Evolutionary conservation across 306 rosid genomes (phyloP), one percentile per base, ranked within the genome.

Genomic region (Citrullus colocynthis): DNA sequence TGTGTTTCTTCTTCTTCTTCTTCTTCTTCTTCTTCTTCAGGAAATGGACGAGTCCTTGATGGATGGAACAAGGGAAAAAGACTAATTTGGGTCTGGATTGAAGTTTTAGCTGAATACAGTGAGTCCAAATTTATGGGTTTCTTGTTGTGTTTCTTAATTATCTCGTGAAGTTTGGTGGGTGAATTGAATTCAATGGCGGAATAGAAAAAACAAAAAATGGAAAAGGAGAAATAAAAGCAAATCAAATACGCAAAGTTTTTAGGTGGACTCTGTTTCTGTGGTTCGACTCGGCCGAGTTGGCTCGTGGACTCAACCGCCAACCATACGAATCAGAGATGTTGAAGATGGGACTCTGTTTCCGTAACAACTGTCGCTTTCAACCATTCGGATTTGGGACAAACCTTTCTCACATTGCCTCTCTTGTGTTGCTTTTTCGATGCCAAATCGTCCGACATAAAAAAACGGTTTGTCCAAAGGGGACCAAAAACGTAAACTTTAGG

Each of bases 111-210:
- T 21, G 16, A 30, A 16, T 48, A n/a, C 36, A 45, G 41, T 12
- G 59, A 49, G 77, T 16, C 60, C 28, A 15, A 36, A 71, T 48
- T 45, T 6, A 72, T 28, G 55, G 76, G 77, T 72, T 24, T 72
- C 30, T 67, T 67, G 74, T 10, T 41, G 74, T 67, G 14, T 11
- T n/a, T 72, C 76, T 72, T 48, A 11, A 20, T 72, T 16, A 5
- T 49, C 61, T 49, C 77, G 77, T 72, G 77, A 73, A 49, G 60
- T 73, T 73, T 3, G 77, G 77, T 73, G 61, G 77, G 77, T 49
- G 61, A 8, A 49, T 30, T 51, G 60, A 49, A 72, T 49, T 70
- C 5, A 44, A 7, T 66, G 32, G 6, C 8, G 52, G 74, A 66
- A 67, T 67, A 67, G 52, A 59, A 2, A 66, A 41, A 8, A 7